Evolutionary conservation across 2,329 filamentous ascomycete genomes (phyloP).

Genomic region (Beauveria australis): DNA sequence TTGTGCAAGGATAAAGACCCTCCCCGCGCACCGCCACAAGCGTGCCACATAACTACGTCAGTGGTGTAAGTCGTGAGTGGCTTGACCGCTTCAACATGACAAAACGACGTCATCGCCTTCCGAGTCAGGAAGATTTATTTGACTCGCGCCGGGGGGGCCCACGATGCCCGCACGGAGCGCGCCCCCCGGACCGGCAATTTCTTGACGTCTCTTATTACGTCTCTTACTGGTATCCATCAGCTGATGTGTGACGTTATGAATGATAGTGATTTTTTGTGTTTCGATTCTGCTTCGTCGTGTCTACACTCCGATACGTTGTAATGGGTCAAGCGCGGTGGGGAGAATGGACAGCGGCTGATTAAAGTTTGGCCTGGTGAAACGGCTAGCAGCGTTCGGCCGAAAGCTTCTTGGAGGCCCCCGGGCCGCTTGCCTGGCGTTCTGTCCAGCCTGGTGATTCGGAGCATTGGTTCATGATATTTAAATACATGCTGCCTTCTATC

Average conservation of each 20-base stretch:
- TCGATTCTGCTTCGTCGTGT: background rate
- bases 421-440: too few relatives aligned
- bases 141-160: background rate
- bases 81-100: background rate
- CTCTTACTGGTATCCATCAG: background rate
- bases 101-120: slow-evolving; percentile 9
- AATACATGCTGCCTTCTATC: too few relatives aligned
- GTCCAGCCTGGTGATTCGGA: background rate
- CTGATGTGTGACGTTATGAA: slow-evolving; percentile 3
- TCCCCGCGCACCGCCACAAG: slow-evolving; percentile 7
- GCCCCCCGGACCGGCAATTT: background rate
- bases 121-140: slow-evolving; percentile 5
- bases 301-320: background rate
- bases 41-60: slow-evolving; percentile 2
- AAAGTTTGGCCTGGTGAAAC: background rate
- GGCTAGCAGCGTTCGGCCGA: background rate
- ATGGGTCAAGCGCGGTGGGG: background rate
- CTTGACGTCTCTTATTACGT: background rate
- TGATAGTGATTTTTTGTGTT: background rate
- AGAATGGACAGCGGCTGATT: background rate
- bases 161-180: background rate
- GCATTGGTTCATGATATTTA: too few relatives aligned
- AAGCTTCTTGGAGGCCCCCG: background rate
- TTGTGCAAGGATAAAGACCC: background rate
- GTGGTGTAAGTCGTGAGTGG: slow-evolving; percentile 6